phyloP scores from a whole-genome alignment of 139 green algal species.

The Spirogloea muscicola region DNA sequence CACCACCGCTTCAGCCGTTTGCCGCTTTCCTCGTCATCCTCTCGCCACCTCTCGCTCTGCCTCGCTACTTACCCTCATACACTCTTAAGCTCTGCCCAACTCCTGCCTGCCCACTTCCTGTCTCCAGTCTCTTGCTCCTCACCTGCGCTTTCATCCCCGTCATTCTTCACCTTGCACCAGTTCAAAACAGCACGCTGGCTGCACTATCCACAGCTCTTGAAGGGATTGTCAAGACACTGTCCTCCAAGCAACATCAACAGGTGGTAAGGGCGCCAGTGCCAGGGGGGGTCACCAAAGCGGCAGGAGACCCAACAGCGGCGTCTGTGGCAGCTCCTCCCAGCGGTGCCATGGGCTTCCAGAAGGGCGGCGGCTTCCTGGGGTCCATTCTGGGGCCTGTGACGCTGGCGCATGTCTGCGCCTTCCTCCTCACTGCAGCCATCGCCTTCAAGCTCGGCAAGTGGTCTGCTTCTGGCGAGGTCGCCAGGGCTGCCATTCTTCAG shows the following conservation, averaged over 20 bases:
- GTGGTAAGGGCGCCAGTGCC: too few relatives aligned
- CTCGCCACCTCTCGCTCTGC: not conserved
- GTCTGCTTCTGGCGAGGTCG: too few relatives aligned
- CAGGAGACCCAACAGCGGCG: too few relatives aligned
- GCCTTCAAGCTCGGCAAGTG: too few relatives aligned
- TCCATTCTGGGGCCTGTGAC: not conserved
- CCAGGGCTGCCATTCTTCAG: too few relatives aligned
- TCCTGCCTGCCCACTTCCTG: not conserved
- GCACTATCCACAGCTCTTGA: not conserved
- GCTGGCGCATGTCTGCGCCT: too few relatives aligned
- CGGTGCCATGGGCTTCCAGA: not conserved
- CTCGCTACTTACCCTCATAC: not conserved
- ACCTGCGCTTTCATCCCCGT: not conserved
- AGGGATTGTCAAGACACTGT: not conserved
- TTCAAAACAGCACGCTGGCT: not conserved
- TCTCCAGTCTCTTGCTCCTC: not conserved
- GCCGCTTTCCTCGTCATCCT: not conserved
- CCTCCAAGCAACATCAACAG: not conserved
- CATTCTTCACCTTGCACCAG: not conserved
- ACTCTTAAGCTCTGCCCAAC: not conserved
- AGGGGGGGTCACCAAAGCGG: too few relatives aligned
- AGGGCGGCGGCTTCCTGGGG: not conserved
- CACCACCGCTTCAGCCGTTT: not conserved
- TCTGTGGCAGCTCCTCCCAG: not conserved
- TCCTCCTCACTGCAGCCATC: not conserved